Base-by-base conservation (phyloP, 2,329 filamentous ascomycete species). In the Colletotrichum tofieldiae region DNA sequence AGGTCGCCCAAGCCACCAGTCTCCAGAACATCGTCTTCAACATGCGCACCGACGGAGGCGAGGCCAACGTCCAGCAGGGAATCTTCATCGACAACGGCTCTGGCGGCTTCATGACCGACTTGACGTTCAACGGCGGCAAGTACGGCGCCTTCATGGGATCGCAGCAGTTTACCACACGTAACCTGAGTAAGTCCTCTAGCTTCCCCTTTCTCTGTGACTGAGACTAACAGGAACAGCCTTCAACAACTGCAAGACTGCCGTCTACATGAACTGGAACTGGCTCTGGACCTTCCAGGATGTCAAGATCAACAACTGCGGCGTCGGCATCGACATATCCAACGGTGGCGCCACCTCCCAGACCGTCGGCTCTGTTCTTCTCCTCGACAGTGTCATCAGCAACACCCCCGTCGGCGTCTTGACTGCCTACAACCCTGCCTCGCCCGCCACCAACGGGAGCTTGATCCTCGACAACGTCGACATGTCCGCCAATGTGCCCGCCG, bases 191-290 rank as follows among this genome's bases (percentile, higher is more conserved):
- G 59, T 47, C 18, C 29, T 8, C 41, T 41, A 8, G 11, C 32
- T 9, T 26, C 18, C 7, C 35, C 23, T n/a, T 18, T 23, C 16
- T 26, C 54, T 1, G n/a, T 58, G 1, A 11, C 35, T 2, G 8
- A 41, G n/a, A 58, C 55, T 58, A 8, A 58, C 35, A 23, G 26
- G 6, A 3, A 26, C 55, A 58, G 55, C 52, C 23, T 97, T 97
- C 87, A 94, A 93, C 80, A 88, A 89, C 81, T 95, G 93, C 85
- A 88, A 94, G 79, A 97, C 94, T 2, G 94, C 93, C 73, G 91
- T 97, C 75, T 94, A 90, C 84, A 93, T 96, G 91, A 95, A 95
- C 86, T 97, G 94, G 94, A 94, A 96, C 84, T 97, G 94, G 94
- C 86, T 91, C 23, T 97, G 93, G 92, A 91, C 92, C 55, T 90